Percentiles rank a stretch among this genome's conserved stretches.
These are phyloP conservation scores for Aspergillus viridinutans DNA, from an alignment of 2,329 filamentous ascomycete species.

Conservation along the genomic window DNA sequence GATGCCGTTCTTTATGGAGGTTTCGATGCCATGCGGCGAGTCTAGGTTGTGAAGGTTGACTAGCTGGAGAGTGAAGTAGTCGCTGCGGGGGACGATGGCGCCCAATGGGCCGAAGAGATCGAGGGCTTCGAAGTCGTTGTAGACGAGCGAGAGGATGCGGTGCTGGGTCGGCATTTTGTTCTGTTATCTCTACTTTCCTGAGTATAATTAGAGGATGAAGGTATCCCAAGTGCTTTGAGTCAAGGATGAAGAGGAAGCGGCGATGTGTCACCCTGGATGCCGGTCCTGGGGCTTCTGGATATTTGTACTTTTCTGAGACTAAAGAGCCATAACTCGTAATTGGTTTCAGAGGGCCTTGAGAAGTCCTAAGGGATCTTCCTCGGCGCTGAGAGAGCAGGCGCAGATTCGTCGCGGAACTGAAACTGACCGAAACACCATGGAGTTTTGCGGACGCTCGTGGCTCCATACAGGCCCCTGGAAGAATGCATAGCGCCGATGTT, in stretches of 20 bases:
- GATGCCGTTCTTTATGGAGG: conserved; percentile 10
- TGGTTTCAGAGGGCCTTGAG: neutral
- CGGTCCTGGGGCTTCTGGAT: neutral
- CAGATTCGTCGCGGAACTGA: neutral
- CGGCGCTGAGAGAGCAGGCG: neutral
- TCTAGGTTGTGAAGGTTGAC: conserved; percentile 29
- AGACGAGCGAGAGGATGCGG: conserved; percentile 25
- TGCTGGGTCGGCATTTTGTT: neutral
- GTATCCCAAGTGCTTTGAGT: neutral
- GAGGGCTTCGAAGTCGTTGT: conserved; percentile 41
- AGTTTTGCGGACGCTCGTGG: neutral
- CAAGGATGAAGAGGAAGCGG: neutral
- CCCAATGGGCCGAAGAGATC: conserved; percentile 47
- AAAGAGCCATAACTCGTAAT: neutral
- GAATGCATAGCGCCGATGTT: no score
- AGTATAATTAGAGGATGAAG: neutral
- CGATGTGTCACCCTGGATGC: neutral
- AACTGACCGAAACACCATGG: neutral
- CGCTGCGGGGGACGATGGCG: conserved; percentile 25
- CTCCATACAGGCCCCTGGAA: no score
- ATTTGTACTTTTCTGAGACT: neutral
- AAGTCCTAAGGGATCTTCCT: neutral
- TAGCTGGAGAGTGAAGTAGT: conserved; percentile 21
- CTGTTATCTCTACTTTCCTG: neutral
- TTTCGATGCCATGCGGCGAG: conserved; percentile 26